A percentile compares a stretch with the other conserved stretches of the same genome.
Conservation (phyloP, 495 filamentous ascomycete genomes). For the Chaetomium cochliodes region DNA sequence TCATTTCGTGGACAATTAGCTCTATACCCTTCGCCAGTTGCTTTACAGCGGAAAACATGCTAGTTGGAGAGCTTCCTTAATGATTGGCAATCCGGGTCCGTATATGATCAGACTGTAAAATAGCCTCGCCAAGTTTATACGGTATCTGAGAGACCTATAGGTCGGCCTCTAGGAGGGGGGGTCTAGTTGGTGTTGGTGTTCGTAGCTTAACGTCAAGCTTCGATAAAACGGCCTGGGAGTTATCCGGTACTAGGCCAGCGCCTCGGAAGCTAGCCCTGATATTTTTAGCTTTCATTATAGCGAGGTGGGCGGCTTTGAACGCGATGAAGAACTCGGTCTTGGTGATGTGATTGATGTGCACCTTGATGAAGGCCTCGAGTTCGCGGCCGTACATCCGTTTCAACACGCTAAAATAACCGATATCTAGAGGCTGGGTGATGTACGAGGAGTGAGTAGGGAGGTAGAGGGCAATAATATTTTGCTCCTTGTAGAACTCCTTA, state of each 20-base stretch:
- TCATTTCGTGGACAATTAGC: slow-evolving; percentile 11
- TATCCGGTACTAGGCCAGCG: slow-evolving; percentile 21
- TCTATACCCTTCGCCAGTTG: slow-evolving; percentile 8
- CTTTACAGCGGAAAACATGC: not conserved
- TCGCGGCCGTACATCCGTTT: slow-evolving; percentile 22
- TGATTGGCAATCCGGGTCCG: slow-evolving; percentile 7
- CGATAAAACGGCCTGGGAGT: slow-evolving; percentile 23
- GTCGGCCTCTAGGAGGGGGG: not conserved
- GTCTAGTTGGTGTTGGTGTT: slow-evolving; percentile 10
- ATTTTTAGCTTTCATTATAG: slow-evolving; percentile 7
- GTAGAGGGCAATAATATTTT: slow-evolving; percentile 24
- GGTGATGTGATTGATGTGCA: slow-evolving; percentile 12
- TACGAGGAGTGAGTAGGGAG: slow-evolving; percentile 26
- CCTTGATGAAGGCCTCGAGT: slow-evolving; percentile 19
- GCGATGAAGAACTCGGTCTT: slow-evolving; percentile 23
- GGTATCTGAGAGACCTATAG: slow-evolving; percentile 15
- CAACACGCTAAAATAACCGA: slow-evolving; percentile 13
- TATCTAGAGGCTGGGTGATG: slow-evolving; percentile 24
- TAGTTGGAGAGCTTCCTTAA: slow-evolving; percentile 18
- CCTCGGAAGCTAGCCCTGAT: slow-evolving; percentile 16
- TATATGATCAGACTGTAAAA: not conserved
- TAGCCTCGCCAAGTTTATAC: slow-evolving; percentile 11
- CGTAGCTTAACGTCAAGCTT: slow-evolving; percentile 7
- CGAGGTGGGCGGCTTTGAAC: slow-evolving; percentile 6
- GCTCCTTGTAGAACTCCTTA: slow-evolving; percentile 12